Evolutionary conservation across 2,329 filamentous ascomycete genomes (phyloP).

Genomic region (Dryadomyces sulphureus): DNA sequence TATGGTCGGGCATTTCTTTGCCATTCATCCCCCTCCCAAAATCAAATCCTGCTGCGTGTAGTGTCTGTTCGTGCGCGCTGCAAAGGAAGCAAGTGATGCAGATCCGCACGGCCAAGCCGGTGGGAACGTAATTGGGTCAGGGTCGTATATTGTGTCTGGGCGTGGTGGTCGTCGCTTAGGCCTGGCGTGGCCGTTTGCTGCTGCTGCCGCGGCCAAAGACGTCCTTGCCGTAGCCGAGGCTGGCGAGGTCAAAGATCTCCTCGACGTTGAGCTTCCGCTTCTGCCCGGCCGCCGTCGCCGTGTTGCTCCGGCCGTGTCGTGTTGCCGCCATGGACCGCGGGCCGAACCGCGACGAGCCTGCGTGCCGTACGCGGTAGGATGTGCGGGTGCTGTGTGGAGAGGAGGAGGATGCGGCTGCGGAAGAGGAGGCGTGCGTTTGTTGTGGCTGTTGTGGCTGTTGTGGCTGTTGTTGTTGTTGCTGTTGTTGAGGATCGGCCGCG

Average conservation of each 20-base stretch:
- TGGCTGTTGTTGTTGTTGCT: neutral
- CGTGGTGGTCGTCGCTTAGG: too few relatives aligned
- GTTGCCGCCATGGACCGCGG: slow-evolving; percentile 15
- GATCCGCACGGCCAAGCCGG: too few relatives aligned
- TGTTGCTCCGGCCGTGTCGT: slow-evolving; percentile 40
- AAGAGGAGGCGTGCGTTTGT: slow-evolving; percentile 4
- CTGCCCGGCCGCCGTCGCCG: slow-evolving; percentile 50
- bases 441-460: neutral
- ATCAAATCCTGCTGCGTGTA: neutral
- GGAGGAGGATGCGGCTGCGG: neutral
- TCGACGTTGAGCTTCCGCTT: slow-evolving; percentile 61
- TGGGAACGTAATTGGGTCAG: too few relatives aligned
- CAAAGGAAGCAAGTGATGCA: too few relatives aligned
- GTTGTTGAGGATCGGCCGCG: slow-evolving; percentile 7
- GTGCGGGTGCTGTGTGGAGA: slow-evolving; percentile 11
- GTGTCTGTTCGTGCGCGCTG: neutral
- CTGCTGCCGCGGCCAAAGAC: slow-evolving; percentile 28
- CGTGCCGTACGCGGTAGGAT: slow-evolving; percentile 10
- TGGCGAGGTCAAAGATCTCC: slow-evolving; percentile 61
- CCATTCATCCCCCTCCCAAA: too few relatives aligned
- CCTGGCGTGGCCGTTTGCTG: slow-evolving; percentile 36
- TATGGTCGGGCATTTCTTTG: too few relatives aligned
- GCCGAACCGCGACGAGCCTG: slow-evolving; percentile 10
- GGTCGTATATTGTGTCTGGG: too few relatives aligned
- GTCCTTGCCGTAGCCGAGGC: slow-evolving; percentile 43